Evolutionary conservation across 345 rosid species (phyloP), one percentile per base, ranked within the genome.

Genomic region (Citrus australasica): DNA sequence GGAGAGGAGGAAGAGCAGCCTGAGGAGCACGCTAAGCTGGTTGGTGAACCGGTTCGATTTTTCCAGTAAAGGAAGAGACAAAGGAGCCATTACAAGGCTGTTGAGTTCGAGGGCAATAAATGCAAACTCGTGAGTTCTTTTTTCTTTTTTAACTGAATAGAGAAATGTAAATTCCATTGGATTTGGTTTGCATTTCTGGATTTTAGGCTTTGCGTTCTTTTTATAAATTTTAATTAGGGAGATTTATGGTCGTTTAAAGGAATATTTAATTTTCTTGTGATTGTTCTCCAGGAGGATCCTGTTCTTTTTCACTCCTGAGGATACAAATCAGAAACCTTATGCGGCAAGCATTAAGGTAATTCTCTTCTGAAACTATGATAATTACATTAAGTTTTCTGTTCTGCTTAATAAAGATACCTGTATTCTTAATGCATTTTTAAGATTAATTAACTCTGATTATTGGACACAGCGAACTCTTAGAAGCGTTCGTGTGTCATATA

Each of bases 301-400:
- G 98, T 94, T 53, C 94, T 97, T 81, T 80, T 97, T 9, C 78
- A 90, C 88, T 80, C 99, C 99, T 0, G 98, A 90, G 80, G 97
- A 93, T 79, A 73, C 78, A 76, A 76, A 78, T 22, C 98, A 97
- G 75, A 97, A 94, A 79, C 98, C 99, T 37, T 94, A 97, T 82
- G 98, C 93, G 32, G 99, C 99, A 66, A 93, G 93, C 74, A 93
- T 97, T 76, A 97, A 97, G 98, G 98, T 96, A 87, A 79, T 68
- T 71, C 27, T 51, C 22, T 76, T 60, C 71, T 33, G 76, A 28
- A 28, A 21, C 74, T 77, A 0, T 61, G 3, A 2, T 64, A 74
- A 42, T 76, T 32, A 19, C 76, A 25, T 32, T 37, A 59, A 55
- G 67, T 59, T 59, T 7, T 72, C 7, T 60, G n/a, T 60, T 37